Percentiles rank a stretch among this genome's conserved stretches.
These are phyloP conservation scores for Porcisia deanei DNA, from an alignment of 208 protist species.

Conservation along the genomic window DNA sequence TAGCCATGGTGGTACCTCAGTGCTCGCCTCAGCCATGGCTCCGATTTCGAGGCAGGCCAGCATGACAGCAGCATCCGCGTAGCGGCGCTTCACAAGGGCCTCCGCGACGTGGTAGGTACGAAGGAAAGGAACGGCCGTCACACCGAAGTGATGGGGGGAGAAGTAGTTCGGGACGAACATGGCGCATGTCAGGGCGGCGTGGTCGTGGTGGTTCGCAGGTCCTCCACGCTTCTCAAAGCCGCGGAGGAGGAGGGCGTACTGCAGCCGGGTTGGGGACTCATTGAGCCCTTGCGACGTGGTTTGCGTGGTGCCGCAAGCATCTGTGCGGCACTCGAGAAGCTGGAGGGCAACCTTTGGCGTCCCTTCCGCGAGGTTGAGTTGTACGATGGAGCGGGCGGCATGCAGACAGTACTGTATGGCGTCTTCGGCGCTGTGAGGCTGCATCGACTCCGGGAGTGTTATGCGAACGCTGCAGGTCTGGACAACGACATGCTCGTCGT, in stretches of 20 bases:
- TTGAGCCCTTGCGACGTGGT: conserved; percentile 3
- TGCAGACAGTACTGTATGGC: conserved; percentile 37
- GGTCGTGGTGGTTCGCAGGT: conserved; percentile 36
- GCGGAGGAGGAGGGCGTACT: conserved; percentile 74
- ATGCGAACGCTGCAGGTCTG: conserved; percentile 58
- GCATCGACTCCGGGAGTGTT: conserved; percentile 3
- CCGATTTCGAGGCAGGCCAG: conserved; percentile 31
- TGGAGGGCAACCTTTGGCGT: conserved; percentile 19
- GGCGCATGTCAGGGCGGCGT: conserved; percentile 26
- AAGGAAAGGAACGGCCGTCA: conserved; percentile 39
- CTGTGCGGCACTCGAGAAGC: conserved; percentile 23
- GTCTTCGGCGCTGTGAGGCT: conserved; percentile 7
- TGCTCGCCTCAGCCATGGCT: neutral
- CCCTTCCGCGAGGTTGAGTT: conserved; percentile 20
- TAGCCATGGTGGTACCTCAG: conserved; percentile 10
- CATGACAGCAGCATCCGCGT: conserved; percentile 70
- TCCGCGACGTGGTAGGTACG: conserved; percentile 65
- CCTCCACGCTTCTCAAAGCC: conserved; percentile 42
- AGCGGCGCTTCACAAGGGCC: conserved; percentile 44
- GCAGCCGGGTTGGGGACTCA: conserved; percentile 30
- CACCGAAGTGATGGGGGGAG: conserved; percentile 65
- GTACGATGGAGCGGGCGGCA: conserved; percentile 21
- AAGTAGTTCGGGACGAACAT: conserved; percentile 74
- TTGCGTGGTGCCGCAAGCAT: conserved; percentile 13
- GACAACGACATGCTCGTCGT: conserved; percentile 44